Base-by-base conservation (phyloP, 164 flowering plant species). In the Paratinospora sagittata region DNA sequence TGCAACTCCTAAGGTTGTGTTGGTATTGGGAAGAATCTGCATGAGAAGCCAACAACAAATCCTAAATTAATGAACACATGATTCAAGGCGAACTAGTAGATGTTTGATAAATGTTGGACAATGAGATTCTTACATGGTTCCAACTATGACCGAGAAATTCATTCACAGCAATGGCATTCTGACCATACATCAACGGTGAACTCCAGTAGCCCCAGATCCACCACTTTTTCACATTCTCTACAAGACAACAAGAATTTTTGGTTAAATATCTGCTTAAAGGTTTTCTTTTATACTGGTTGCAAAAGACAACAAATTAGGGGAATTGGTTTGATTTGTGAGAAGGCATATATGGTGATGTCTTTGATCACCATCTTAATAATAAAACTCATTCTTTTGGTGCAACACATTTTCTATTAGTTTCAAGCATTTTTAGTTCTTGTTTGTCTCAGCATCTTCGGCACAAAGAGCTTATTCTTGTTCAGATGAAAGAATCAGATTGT, bases 161-260 rank as follows among this genome's bases (percentile, higher is more conserved):
- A 66, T 86, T 86, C 2, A 72, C 84, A 4, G 74, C 67, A 5
- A 86, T 52, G 14, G 85, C 86, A 70, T 83, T 86, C 76, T 83
- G 88, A 8, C 75, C 87, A 60, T 88, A 86, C 83, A 81, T 84
- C 82, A 87, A 16, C 13, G 92, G 92, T 3, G 92, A 88, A 27
- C 57, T 30, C 89, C 89, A 89, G 76, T 79, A 87, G 36, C 80
- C 89, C 91, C 91, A 88, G 60, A 74, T 81, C 89, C 91, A 88
- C 89, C 89, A 86, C 60, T 78, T 76, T 75, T 84, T 84, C 8
- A 88, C 75, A 69, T 74, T 26, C 14, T 58, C 82, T 79, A 73
- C 8, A 45, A n/a, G 5, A 63, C 16, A 71, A 4, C 66, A 45
- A 55, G 34, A 17, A 49, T 13, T 49, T 19, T 3, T 5, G 8